Evolutionary conservation across 1,139 yeast genomes (phyloP), one percentile per base, ranked within the genome.

Genomic region (Zygosaccharomyces pseudobailii): DNA sequence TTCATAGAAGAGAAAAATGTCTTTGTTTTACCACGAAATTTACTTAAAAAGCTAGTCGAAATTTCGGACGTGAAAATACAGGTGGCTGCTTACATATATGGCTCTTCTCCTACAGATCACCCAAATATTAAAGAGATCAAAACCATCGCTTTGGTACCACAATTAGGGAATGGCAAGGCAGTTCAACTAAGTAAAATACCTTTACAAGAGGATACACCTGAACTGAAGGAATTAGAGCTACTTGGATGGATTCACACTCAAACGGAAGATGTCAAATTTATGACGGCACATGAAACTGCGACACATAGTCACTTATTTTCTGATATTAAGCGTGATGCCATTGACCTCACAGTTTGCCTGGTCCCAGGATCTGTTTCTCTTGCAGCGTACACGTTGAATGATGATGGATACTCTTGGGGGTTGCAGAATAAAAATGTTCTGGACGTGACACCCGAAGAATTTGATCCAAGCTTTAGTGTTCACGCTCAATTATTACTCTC

Each of bases 171-270:
- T 50, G 72, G 77, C 31, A 81, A 78, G 53, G 72, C 80, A 2
- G 81, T 89, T 9, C 82, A 84, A 54, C 70, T 90, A 51, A 82
- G 92, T 2, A 55, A 56, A 24, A 50, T 76, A 0, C 84, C 87
- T 2, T 68, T 67, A 59, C 68, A 61, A 31, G 62, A 67, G 28
- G 22, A 43, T 3, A 53, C 52, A 33, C 43, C 53, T n/a, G 71
- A 69, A 38, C 61, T 79, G 27, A 68, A 72, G 30, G 78, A 73
- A 10, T 60, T 83, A 39, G 85, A 84, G 55, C 72, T 87, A 3
- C 63, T 87, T 20, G 95, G 95, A 1, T 84, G 90, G 90, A 75
- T 84, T 9, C 96, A 87, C 62, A 85, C 96, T 0, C 90, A 84
- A 62, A 70, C 78, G 10, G 80, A 76, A 22, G 95, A 86, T 31